Conservation (phyloP, 306 rosid species). For the Nissolia schottii region DNA sequence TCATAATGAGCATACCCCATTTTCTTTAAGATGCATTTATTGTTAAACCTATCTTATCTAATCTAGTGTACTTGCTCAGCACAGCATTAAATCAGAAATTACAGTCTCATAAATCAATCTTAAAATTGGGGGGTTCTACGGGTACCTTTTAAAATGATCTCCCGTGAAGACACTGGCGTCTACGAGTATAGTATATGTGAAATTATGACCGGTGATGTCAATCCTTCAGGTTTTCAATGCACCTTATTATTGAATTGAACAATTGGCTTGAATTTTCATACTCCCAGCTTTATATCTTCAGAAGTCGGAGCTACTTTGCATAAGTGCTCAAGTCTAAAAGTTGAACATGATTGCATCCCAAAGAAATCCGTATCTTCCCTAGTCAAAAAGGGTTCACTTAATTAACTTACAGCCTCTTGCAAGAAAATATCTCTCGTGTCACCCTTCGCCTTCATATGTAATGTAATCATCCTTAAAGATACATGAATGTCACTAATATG, state of each 20-base stretch:
- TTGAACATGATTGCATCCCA: not conserved
- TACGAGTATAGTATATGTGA: not conserved
- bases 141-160: not conserved
- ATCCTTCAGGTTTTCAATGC: not conserved
- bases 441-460: constrained; percentile 29
- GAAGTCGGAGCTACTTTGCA: not conserved
- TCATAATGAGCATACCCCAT: too few species aligned
- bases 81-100: too few species aligned
- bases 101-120: too few species aligned
- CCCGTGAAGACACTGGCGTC: not conserved
- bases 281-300: not conserved
- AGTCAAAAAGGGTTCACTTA: not conserved
- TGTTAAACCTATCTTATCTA: too few species aligned
- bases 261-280: constrained; percentile 1
- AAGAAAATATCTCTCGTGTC: constrained; percentile 9
- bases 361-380: not conserved
- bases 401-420: not conserved
- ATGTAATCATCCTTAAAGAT: constrained; percentile 26
- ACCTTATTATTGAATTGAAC: not conserved
- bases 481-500: constrained; percentile 29
- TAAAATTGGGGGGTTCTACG: not conserved
- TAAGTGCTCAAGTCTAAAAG: not conserved
- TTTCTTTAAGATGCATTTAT: too few species aligned
- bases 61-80: too few species aligned
- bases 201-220: not conserved